Conservation (phyloP, 179 eudicot genomes). For the Camellia oleifera region DNA sequence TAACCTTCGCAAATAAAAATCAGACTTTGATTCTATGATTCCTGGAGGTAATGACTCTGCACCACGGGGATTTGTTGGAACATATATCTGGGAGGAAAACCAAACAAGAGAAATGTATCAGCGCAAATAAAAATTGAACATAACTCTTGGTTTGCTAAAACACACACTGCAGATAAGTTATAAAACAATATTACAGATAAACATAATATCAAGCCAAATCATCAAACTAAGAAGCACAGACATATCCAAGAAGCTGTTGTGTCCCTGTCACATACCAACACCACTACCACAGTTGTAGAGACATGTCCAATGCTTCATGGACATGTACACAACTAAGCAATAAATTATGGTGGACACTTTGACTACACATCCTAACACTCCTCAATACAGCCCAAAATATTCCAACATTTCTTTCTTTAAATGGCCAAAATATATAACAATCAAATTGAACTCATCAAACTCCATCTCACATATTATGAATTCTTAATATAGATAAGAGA, state of each 20-base stretch:
- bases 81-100: slow-evolving; percentile 57
- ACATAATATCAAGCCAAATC: neutral
- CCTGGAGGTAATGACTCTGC: slow-evolving; percentile 93
- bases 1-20: slow-evolving; percentile 80
- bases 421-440: no score
- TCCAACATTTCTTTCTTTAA: no score
- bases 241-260: neutral
- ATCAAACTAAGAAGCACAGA: neutral
- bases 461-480: no score
- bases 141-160: neutral
- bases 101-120: slow-evolving; percentile 17
- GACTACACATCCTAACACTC: no score
- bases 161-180: neutral
- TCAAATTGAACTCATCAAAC: no score
- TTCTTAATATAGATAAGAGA: no score
- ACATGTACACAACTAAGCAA: neutral
- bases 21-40: slow-evolving; percentile 76
- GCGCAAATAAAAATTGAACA: neutral
- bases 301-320: neutral
- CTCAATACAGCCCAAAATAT: no score
- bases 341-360: neutral
- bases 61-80: slow-evolving; percentile 89
- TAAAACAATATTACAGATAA: neutral
- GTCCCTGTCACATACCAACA: neutral
- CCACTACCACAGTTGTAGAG: neutral